phyloP scores from a whole-genome alignment of 371 early-diverging fungal genomes.

The Apophysomyces ossiformis region DNA sequence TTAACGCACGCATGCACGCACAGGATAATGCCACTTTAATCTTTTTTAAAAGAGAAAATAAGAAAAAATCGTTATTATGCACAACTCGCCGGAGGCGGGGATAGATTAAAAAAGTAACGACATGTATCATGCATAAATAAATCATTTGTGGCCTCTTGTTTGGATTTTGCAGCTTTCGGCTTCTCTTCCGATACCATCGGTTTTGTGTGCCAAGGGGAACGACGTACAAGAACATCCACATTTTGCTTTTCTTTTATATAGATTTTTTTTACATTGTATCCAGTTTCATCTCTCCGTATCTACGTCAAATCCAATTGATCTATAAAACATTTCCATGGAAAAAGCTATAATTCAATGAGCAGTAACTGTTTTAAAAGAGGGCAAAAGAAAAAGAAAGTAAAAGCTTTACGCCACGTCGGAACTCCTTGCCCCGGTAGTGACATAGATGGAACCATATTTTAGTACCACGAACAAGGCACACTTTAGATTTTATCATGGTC shows the following conservation, averaged over 20 bases:
- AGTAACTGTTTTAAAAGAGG: not conserved
- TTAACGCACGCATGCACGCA: constrained; percentile 7
- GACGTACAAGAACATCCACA: not conserved
- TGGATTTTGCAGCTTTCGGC: constrained; percentile 12
- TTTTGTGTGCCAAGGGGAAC: constrained; percentile 2
- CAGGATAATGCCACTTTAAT: constrained; percentile 4
- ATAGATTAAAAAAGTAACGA: constrained; percentile 11
- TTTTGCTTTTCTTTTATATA: not conserved
- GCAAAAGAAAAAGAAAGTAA: not conserved
- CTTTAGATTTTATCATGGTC: not conserved
- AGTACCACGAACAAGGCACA: constrained; percentile 9
- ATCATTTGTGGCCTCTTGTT: constrained; percentile 6
- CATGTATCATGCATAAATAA: constrained; percentile 11
- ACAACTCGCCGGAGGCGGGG: constrained; percentile 8
- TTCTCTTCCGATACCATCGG: constrained; percentile 8
- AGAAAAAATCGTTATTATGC: constrained; percentile 6
- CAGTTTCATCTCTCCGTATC: not conserved
- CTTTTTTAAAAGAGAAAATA: not conserved
- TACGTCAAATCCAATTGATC: not conserved
- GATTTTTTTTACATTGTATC: not conserved
- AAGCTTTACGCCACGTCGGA: constrained; percentile 11
- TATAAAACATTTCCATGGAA: not conserved
- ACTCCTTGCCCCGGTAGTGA: constrained; percentile 8
- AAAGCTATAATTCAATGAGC: not conserved
- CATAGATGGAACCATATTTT: not conserved